These are phyloP conservation scores for Microsporum ferrugineum DNA, from an alignment of 2,329 filamentous ascomycete species.

Conservation along the genomic window DNA sequence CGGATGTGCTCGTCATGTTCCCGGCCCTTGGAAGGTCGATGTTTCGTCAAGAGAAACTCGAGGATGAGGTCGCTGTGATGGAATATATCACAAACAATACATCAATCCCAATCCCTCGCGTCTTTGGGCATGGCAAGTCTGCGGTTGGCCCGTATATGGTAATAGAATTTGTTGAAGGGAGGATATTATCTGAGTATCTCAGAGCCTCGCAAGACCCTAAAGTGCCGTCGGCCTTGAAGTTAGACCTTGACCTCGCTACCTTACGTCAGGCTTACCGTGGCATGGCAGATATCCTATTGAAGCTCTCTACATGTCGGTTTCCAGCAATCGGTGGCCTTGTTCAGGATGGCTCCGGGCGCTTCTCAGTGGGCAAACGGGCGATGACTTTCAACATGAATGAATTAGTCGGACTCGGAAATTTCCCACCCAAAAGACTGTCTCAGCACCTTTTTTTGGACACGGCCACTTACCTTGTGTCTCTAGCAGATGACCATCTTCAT, in stretches of 20 bases:
- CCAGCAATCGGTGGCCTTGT: conserved; percentile 13
- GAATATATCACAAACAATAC: conserved; percentile 18
- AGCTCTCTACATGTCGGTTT: conserved; percentile 14
- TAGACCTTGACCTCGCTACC: conserved; percentile 5
- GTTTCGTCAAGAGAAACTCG: conserved; percentile 14
- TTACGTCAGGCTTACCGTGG: conserved; percentile 13
- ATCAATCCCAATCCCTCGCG: conserved; percentile 18
- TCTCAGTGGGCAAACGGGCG: conserved; percentile 8
- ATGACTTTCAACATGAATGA: conserved; percentile 13
- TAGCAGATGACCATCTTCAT: conserved; percentile 9
- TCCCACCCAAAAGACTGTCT: conserved; percentile 3
- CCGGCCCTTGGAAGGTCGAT: conserved; percentile 11
- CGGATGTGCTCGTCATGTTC: conserved; percentile 14
- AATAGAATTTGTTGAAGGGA: conserved; percentile 20
- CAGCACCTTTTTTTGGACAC: conserved; percentile 1
- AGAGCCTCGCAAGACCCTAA: conserved; percentile 12
- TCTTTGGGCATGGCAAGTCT: conserved; percentile 17
- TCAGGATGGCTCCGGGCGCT: neutral
- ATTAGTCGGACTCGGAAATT: conserved; percentile 9
- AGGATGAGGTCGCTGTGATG: conserved; percentile 12
- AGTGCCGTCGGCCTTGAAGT: conserved; percentile 8
- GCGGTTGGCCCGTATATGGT: conserved; percentile 20
- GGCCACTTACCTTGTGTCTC: conserved; percentile 8
- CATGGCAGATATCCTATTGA: conserved; percentile 15
- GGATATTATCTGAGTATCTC: conserved; percentile 17